Base-by-base conservation (phyloP, 23 red algal genomes). In the Gracilariopsis chorda region DNA sequence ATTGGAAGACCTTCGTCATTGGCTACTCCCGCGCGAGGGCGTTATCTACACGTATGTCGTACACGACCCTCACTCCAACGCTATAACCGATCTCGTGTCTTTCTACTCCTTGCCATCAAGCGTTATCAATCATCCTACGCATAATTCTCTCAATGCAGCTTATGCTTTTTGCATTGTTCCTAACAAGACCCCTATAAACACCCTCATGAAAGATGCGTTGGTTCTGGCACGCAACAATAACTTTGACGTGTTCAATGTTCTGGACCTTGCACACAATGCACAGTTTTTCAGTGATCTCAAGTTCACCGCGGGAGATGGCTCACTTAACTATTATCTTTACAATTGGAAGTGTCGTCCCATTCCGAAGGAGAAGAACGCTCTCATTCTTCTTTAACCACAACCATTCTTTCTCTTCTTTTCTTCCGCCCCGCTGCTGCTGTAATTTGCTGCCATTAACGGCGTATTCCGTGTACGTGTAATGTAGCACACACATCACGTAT, bases 171-270 rank as follows among this genome's bases (percentile, higher is more conserved):
- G 88, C 84, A 93, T 92, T 25, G 97, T 82, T 0, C 60, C 91
- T 12, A 74, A 32, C 2, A 78, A 41, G 21, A 80, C 81, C 2
- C 29, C 84, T 48, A 80, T 95, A 8, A 49, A 65, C 19, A 65
- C 71, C 7, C 61, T 99, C 33, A 92, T 99, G 90, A 41, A 83
- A 21, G 94, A 99, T 62, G 90, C 84, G 16, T 48, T 99, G 40
- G 62, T 99, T 34, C 51, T 94, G 27, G 97, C 97, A 19, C 87
- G 76, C 61, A 64, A 87, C 40, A 77, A 87, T 39, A 79, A 78
- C 6, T 96, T 96, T 90, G 97, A 96, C 72, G 93, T 99, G 25
- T 99, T 99, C 82, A 99, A 99, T 53, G 97, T 93, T 14, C 94
- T 99, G 33, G 75, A 96, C 64, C 74, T 99, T 51, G 95, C 75